A percentile compares a stretch with the other conserved stretches of the same genome.
Evolutionary conservation across 164 flowering plant genomes (phyloP).

Genomic region (Berberis thunbergii): DNA sequence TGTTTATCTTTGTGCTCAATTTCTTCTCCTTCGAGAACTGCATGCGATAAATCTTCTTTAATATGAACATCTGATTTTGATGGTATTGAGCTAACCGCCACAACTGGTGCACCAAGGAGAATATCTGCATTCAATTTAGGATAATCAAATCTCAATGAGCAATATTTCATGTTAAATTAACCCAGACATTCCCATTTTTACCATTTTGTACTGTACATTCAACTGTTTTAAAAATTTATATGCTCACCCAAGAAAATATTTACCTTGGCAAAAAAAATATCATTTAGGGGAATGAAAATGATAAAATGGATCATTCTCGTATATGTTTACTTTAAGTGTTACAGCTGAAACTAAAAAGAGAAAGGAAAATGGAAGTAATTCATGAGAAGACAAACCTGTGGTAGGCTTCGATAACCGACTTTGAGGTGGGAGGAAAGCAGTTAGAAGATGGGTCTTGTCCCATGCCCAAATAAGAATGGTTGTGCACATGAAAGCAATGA

Average conservation of each 20-base stretch:
- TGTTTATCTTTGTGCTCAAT: conserved; percentile 5
- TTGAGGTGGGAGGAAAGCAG: conserved; percentile 33
- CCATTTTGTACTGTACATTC: no score
- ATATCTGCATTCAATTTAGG: conserved; percentile 11
- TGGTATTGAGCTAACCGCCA: neutral
- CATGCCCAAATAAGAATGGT: conserved; percentile 53
- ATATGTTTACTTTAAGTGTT: neutral
- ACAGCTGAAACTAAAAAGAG: no score
- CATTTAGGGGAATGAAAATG: no score
- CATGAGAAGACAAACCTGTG: neutral
- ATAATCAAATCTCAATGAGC: no score
- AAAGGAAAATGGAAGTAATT: no score
- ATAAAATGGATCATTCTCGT: no score
- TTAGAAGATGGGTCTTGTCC: conserved; percentile 39
- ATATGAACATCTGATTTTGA: conserved; percentile 5
- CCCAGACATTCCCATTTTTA: no score
- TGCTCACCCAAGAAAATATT: no score
- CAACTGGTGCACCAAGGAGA: conserved; percentile 4
- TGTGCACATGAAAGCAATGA: conserved; percentile 38
- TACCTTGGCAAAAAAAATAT: no score
- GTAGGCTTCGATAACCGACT: conserved; percentile 21
- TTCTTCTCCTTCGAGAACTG: neutral
- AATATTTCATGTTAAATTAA: no score
- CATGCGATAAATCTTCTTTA: conserved; percentile 4
- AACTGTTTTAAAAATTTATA: no score